Conservation (phyloP, 768 basidiomycete genomes). For the Termitomyces sp. region DNA sequence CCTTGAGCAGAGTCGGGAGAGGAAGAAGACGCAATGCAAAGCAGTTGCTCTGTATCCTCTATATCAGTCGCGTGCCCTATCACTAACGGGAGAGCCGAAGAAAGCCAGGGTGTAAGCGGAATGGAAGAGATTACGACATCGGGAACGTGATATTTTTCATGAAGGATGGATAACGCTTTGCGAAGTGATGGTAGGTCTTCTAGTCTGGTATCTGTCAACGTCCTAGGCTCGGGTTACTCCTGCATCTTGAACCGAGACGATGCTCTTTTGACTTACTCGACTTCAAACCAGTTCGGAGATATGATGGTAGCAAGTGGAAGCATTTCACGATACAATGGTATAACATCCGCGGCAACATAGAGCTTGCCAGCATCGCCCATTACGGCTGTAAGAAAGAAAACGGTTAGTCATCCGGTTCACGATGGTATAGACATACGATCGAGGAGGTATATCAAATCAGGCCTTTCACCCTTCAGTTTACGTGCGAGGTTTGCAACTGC, state of each 20-base stretch:
- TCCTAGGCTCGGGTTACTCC: slow-evolving; percentile 37
- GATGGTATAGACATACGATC: slow-evolving; percentile 70
- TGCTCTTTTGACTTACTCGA: slow-evolving; percentile 59
- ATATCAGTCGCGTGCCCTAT: slow-evolving; percentile 35
- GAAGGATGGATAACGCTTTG: slow-evolving; percentile 67
- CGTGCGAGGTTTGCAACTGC: slow-evolving; percentile 61
- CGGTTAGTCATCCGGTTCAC: not conserved
- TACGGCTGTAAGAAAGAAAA: slow-evolving; percentile 56
- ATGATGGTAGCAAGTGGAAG: slow-evolving; percentile 87
- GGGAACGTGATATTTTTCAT: slow-evolving; percentile 70
- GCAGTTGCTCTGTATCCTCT: slow-evolving; percentile 49
- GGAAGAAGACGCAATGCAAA: slow-evolving; percentile 79
- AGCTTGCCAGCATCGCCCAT: slow-evolving; percentile 89
- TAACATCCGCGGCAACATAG: slow-evolving; percentile 84
- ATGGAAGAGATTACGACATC: slow-evolving; percentile 94
- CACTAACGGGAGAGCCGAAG: slow-evolving; percentile 43
- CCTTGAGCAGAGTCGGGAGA: slow-evolving; percentile 14
- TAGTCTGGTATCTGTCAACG: slow-evolving; percentile 71
- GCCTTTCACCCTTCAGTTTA: slow-evolving; percentile 54
- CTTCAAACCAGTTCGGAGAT: slow-evolving; percentile 98
- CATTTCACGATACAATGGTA: slow-evolving; percentile 82
- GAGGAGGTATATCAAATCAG: slow-evolving; percentile 76
- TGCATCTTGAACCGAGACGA: not conserved
- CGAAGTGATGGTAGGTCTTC: slow-evolving; percentile 64
- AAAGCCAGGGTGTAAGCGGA: slow-evolving; percentile 63